These are phyloP conservation scores for Beauveria australis DNA, from an alignment of 2,329 filamentous ascomycete species.

Conservation along the genomic window DNA sequence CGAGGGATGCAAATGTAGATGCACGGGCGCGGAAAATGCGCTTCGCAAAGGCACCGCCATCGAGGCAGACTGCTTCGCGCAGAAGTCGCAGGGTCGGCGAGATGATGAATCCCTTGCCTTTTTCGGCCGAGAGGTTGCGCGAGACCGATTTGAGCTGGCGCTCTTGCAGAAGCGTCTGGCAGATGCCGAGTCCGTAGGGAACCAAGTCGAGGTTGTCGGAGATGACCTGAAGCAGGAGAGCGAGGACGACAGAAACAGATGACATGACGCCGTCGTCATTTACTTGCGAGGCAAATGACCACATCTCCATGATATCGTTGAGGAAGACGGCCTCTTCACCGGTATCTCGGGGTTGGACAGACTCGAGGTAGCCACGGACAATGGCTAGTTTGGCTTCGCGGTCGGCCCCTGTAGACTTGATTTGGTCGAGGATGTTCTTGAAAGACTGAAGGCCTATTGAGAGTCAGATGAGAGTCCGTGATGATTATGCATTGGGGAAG, in stretches of 20 bases:
- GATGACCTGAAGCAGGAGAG: slow-evolving; percentile 70
- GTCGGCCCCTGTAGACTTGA: slow-evolving; percentile 42
- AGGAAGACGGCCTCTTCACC: slow-evolving; percentile 53
- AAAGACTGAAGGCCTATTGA: slow-evolving; percentile 55
- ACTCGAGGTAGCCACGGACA: slow-evolving; percentile 60
- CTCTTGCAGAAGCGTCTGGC: slow-evolving; percentile 72
- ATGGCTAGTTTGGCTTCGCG: slow-evolving; percentile 42
- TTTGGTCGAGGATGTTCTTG: slow-evolving; percentile 62
- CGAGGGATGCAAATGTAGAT: slow-evolving; percentile 70
- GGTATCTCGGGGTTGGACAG: slow-evolving; percentile 38
- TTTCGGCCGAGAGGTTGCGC: slow-evolving; percentile 69
- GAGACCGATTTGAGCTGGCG: slow-evolving; percentile 74
- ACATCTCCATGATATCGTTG: slow-evolving; percentile 75
- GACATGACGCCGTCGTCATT: slow-evolving; percentile 78
- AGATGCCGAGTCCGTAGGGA: slow-evolving; percentile 67
- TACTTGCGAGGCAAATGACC: slow-evolving; percentile 72
- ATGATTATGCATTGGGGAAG: not conserved
- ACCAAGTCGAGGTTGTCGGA: slow-evolving; percentile 67
- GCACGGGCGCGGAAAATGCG: slow-evolving; percentile 70
- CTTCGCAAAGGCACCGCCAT: slow-evolving; percentile 73
- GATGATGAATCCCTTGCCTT: slow-evolving; percentile 79
- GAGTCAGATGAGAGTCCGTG: not conserved
- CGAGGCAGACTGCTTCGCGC: slow-evolving; percentile 75
- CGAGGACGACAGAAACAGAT: slow-evolving; percentile 70
- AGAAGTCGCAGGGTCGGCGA: slow-evolving; percentile 81